Evolutionary conservation across 768 basidiomycete species (phyloP).

Genomic region (Rubroboletus satanas): DNA sequence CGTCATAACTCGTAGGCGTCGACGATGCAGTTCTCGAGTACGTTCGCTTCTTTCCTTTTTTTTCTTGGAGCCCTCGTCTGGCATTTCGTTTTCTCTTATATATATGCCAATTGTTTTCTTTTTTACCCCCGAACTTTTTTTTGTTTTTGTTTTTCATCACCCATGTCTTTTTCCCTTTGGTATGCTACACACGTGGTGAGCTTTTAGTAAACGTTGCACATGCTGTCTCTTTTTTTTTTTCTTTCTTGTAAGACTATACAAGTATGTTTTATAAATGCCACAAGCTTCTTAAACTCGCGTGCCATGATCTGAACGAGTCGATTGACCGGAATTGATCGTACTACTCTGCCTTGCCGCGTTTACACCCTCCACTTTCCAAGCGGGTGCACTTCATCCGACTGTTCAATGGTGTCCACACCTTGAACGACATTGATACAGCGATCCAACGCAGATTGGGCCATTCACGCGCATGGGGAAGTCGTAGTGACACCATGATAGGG

Average conservation of each 20-base stretch:
- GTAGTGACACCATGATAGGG: too few relatives aligned
- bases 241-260: constrained; percentile 21
- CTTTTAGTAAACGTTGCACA: constrained; percentile 3
- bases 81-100: constrained; percentile 11
- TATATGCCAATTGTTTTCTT: neutral
- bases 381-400: too few relatives aligned
- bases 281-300: neutral
- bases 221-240: constrained; percentile 13
- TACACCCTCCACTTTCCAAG: neutral
- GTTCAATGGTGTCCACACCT: too few relatives aligned
- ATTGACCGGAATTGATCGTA: neutral
- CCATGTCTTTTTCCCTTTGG: neutral
- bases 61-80: neutral
- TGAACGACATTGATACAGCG: too few relatives aligned
- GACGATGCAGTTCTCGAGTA: neutral
- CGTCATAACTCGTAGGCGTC: neutral
- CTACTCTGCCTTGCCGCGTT: neutral
- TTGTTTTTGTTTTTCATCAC: neutral
- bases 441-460: too few relatives aligned
- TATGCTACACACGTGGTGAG: constrained; percentile 17
- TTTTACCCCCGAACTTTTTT: neutral
- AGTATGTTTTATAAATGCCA: constrained; percentile 16
- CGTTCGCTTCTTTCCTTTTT: neutral
- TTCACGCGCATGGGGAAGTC: too few relatives aligned
- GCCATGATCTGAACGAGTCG: neutral